These are phyloP conservation scores for Collybia nuda DNA, from an alignment of 768 basidiomycete species.

Conservation along the genomic window DNA sequence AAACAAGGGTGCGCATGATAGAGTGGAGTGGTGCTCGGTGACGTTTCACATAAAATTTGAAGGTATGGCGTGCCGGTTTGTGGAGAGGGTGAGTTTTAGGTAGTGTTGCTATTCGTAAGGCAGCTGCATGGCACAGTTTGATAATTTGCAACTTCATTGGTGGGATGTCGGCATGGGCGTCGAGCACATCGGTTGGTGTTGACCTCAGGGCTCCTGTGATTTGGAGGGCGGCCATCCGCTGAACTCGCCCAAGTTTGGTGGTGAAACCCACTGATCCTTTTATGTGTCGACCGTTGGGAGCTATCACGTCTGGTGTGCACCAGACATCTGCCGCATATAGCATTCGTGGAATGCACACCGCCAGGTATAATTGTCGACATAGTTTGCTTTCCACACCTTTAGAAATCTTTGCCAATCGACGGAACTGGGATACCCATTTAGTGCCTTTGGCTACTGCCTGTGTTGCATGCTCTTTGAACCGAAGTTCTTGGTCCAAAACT, in stretches of 20 bases:
- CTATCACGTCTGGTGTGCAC: constrained; percentile 1
- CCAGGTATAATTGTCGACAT: constrained; percentile 22
- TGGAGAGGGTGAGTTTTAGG: constrained; percentile 11
- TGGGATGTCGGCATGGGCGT: constrained; percentile 4
- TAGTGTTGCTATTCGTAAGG: constrained; percentile 3
- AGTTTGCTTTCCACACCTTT: constrained; percentile 9
- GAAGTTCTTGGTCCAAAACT: constrained; percentile 24
- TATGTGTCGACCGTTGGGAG: neutral
- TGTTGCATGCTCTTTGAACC: constrained; percentile 10
- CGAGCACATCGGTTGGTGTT: constrained; percentile 3
- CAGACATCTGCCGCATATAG: constrained; percentile 16
- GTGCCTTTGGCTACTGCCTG: constrained; percentile 13
- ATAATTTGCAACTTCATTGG: constrained; percentile 7
- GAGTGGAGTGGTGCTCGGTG: constrained; percentile 11
- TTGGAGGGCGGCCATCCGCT: constrained; percentile 1
- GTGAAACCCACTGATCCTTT: neutral
- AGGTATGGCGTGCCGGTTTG: neutral
- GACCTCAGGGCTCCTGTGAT: constrained; percentile 11
- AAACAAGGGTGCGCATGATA: constrained; percentile 1
- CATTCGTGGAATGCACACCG: constrained; percentile 25
- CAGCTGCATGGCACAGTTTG: constrained; percentile 3
- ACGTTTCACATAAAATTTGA: neutral
- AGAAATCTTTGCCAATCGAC: constrained; percentile 4
- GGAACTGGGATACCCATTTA: neutral
- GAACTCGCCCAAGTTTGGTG: constrained; percentile 1